Percentiles rank a stretch among this genome's conserved stretches.
Conservation (phyloP, 2,329 filamentous ascomycete genomes). For the Beauveria sp. region DNA sequence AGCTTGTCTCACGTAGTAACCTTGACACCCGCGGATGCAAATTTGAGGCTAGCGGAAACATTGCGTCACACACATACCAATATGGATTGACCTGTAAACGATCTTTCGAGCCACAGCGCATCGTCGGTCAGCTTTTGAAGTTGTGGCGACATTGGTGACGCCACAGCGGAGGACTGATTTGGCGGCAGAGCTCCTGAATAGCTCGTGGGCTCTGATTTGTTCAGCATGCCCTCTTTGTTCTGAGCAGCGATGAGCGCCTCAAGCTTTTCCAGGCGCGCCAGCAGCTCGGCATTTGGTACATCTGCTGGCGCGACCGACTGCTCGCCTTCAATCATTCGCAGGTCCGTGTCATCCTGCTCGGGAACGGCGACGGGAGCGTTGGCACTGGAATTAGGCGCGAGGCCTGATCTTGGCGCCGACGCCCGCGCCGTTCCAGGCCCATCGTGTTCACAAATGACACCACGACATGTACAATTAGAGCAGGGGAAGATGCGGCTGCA, state of each 20-base stretch:
- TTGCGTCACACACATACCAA: constrained; percentile 18
- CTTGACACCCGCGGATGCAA: not conserved
- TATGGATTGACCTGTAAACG: constrained; percentile 23
- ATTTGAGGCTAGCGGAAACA: not conserved
- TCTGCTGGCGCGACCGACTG: constrained; percentile 12
- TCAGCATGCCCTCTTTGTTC: constrained; percentile 8
- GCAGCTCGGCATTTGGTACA: constrained; percentile 16
- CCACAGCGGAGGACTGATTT: constrained; percentile 10
- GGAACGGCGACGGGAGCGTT: not conserved
- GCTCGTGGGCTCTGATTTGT: constrained; percentile 3
- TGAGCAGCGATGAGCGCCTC: constrained; percentile 20
- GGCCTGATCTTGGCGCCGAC: constrained; percentile 2
- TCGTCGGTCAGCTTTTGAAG: constrained; percentile 27
- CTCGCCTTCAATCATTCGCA: not conserved
- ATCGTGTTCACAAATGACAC: constrained; percentile 21
- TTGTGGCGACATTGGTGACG: constrained; percentile 20
- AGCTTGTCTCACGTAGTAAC: not conserved
- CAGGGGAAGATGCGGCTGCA: constrained; percentile 30
- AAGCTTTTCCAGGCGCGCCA: constrained; percentile 20
- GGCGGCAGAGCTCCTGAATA: not conserved
- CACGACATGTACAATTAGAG: constrained; percentile 29
- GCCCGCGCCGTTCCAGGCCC: not conserved
- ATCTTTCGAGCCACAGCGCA: constrained; percentile 26
- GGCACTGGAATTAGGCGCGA: constrained; percentile 1
- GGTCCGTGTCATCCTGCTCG: not conserved